Evolutionary conservation across 805 yeast genomes (phyloP).

Genomic region (Candida xyloterini): DNA sequence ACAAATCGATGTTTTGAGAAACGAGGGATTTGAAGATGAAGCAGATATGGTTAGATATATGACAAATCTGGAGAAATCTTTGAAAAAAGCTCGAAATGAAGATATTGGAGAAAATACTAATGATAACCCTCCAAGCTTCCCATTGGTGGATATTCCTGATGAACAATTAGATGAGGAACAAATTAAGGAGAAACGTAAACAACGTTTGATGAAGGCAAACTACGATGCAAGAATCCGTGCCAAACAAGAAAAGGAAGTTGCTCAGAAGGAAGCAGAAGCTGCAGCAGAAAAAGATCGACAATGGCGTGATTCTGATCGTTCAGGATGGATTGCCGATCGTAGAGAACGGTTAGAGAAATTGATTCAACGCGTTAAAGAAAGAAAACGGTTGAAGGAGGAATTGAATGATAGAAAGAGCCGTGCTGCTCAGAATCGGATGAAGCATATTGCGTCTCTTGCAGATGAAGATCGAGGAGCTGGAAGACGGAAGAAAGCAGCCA

Average conservation of each 20-base stretch:
- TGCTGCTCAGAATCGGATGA: slow-evolving; percentile 92
- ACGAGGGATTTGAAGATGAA: slow-evolving; percentile 77
- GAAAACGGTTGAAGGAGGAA: slow-evolving; percentile 68
- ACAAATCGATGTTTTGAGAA: slow-evolving; percentile 51
- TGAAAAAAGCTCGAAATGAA: slow-evolving; percentile 63
- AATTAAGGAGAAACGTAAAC: slow-evolving; percentile 82
- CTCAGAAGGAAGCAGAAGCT: slow-evolving; percentile 56
- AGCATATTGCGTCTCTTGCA: slow-evolving; percentile 82
- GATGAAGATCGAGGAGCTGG: slow-evolving; percentile 44
- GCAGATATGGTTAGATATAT: slow-evolving; percentile 68
- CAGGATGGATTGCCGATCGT: slow-evolving; percentile 76
- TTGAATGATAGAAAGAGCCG: slow-evolving; percentile 84
- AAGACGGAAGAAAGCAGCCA: slow-evolving; percentile 47
- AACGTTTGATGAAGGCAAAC: slow-evolving; percentile 77
- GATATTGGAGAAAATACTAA: slow-evolving; percentile 58
- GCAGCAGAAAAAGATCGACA: slow-evolving; percentile 63
- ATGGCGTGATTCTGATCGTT: slow-evolving; percentile 73
- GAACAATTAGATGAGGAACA: slow-evolving; percentile 76
- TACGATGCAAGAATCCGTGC: slow-evolving; percentile 85
- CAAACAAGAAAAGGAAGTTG: slow-evolving; percentile 71
- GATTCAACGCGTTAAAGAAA: slow-evolving; percentile 63
- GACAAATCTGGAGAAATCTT: slow-evolving; percentile 59
- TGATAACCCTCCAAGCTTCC: slow-evolving; percentile 55
- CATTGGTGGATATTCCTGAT: slow-evolving; percentile 80
- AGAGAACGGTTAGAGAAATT: slow-evolving; percentile 56